Evolutionary conservation across 768 basidiomycete species (phyloP), one percentile per base, ranked within the genome.

Genomic region (Lentinula sp.): DNA sequence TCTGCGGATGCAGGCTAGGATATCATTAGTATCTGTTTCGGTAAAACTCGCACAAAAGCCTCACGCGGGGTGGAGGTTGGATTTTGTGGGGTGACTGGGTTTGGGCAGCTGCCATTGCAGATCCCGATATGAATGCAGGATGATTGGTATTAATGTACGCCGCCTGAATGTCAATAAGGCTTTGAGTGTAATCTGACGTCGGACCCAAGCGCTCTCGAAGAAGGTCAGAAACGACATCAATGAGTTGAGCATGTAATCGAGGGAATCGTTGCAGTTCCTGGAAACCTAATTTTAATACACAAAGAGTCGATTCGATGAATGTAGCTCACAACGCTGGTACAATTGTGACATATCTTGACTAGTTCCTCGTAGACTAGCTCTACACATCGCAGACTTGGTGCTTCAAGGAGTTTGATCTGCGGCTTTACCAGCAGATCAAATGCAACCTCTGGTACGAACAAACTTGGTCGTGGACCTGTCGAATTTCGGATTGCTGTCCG

Each of bases 61-160:
- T 72, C 70, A 91, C 89, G 64, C 84, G 78, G 64, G 82, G 78
- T 0, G 80, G 77, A 40, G 72, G 70, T 53, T 72, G 73, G 23
- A 78, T 77, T 66, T 74, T 79, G 49, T 81, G 77, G 28, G 72
- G 78, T 10, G 72, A 67, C 37, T 64, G 53, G n/a, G 42, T 40
- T 54, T 57, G 42, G 11, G 57, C 61, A 34, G 70, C 32, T 75
- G 84, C 83, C 9, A 78, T 70, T 46, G 89, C 84, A 39, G 91
- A 90, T 9, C 91, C 89, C 18, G 88, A 80, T 60, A 95, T 87
- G 74, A 98, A 98, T 35, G 91, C 84, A 5, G 97, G 97, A 71
- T 99, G 97, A 72, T 98, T 98, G 60, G 95, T 98, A 73, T 99
- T 99, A 80, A 99, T 98, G 71, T 99, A 99, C 10, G 97, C 95